phyloP scores from a whole-genome alignment of 2,329 filamentous ascomycete species.

The Aspergillus vadensis region DNA sequence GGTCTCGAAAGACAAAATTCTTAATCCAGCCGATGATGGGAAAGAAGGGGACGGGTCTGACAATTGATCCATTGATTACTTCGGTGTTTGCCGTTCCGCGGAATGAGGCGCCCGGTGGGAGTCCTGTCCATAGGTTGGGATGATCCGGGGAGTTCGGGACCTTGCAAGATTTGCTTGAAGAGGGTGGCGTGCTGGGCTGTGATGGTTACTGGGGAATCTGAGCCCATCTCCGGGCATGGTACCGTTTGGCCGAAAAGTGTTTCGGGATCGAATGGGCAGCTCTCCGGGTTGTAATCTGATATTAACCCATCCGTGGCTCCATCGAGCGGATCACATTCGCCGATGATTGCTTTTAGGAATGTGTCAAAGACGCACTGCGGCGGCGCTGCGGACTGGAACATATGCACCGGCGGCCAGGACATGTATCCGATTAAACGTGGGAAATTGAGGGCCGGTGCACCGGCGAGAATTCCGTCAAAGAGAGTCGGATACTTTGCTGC shows the following conservation, averaged over 20 bases:
- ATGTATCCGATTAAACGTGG: slow-evolving; percentile 11
- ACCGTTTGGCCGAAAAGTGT: not conserved
- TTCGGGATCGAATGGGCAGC: slow-evolving; percentile 4
- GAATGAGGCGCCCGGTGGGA: slow-evolving; percentile 8
- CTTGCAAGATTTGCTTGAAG: slow-evolving; percentile 7
- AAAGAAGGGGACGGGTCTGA: slow-evolving; percentile 1
- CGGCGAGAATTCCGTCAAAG: slow-evolving; percentile 31
- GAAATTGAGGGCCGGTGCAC: slow-evolving; percentile 19
- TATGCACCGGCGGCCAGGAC: slow-evolving; percentile 20
- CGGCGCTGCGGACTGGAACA: slow-evolving; percentile 11
- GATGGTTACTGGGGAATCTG: not conserved
- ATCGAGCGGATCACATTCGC: slow-evolving; percentile 28
- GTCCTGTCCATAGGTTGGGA: slow-evolving; percentile 7
- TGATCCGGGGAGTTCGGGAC: not conserved
- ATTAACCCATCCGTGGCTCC: slow-evolving; percentile 30
- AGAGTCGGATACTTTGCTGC: slow-evolving; percentile 23
- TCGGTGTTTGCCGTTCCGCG: slow-evolving; percentile 1
- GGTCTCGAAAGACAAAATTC: not conserved
- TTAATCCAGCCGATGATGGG: slow-evolving; percentile 5
- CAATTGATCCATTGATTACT: not conserved
- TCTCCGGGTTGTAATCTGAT: slow-evolving; percentile 11
- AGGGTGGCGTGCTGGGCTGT: not conserved
- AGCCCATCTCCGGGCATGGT: not conserved
- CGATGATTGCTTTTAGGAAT: slow-evolving; percentile 15
- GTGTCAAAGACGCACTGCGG: slow-evolving; percentile 18